Evolutionary conservation across 2,329 filamentous ascomycete species (phyloP).

Genomic region (Mariannaea sp.): DNA sequence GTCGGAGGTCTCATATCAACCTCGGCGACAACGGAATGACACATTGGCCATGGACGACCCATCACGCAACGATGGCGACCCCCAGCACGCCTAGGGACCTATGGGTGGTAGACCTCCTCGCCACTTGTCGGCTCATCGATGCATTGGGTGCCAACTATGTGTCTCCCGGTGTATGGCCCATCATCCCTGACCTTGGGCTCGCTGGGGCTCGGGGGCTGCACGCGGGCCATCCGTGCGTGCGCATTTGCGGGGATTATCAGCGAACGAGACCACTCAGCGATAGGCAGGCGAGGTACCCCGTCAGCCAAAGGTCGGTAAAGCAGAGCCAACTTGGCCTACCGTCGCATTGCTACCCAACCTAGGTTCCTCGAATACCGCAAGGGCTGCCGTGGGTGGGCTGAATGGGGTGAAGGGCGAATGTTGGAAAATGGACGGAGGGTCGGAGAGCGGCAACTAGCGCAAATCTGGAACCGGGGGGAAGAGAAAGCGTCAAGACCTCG

Average conservation of each 20-base stretch:
- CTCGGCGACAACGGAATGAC: conserved; percentile 20
- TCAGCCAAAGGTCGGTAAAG: conserved; percentile 27
- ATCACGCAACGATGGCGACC: conserved; percentile 18
- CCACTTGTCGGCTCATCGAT: conserved; percentile 40
- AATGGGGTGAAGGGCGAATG: neutral
- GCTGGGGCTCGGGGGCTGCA: conserved; percentile 33
- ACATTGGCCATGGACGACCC: conserved; percentile 11
- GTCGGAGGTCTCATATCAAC: conserved; percentile 21
- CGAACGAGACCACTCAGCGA: conserved; percentile 30
- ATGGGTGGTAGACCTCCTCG: conserved; percentile 22
- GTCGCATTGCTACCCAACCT: conserved; percentile 40
- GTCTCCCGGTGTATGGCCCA: conserved; percentile 39
- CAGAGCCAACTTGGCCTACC: conserved; percentile 30
- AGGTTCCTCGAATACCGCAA: conserved; percentile 9
- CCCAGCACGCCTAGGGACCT: neutral
- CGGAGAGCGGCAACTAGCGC: conserved; percentile 21
- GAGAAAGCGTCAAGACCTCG: neutral
- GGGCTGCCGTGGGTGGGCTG: neutral
- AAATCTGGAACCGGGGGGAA: conserved; percentile 11
- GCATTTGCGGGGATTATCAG: conserved; percentile 32
- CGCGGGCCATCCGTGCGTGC: conserved; percentile 35
- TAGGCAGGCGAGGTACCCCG: conserved; percentile 19
- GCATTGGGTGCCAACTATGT: conserved; percentile 38
- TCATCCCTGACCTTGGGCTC: conserved; percentile 35
- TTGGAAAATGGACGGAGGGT: conserved; percentile 12